Conservation (phyloP, 352 stramenopile genomes). For the Plasmopara viticola region DNA sequence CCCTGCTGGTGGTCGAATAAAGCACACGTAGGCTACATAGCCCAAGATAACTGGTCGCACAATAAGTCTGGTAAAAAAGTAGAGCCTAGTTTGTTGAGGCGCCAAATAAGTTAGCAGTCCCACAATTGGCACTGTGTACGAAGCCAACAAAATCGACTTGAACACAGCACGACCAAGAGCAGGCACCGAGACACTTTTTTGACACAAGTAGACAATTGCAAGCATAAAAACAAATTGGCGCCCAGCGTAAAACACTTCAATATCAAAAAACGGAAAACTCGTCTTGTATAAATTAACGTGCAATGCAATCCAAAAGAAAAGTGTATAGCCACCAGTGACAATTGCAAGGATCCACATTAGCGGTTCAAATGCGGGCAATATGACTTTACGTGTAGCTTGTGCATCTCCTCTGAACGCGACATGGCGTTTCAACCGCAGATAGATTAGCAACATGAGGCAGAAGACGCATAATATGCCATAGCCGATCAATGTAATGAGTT, state of each 20-base stretch:
- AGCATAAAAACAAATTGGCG: conserved; percentile 55
- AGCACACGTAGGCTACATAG: conserved; percentile 30
- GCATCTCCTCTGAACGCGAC: conserved; percentile 37
- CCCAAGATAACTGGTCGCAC: conserved; percentile 20
- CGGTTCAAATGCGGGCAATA: conserved; percentile 53
- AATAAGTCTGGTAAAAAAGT: conserved; percentile 17
- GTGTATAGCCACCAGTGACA: conserved; percentile 19
- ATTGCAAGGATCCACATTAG: conserved; percentile 41
- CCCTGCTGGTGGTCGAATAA: conserved; percentile 24
- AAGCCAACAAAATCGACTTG: conserved; percentile 36
- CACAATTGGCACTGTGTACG: conserved; percentile 39
- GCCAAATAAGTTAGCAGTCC: conserved; percentile 17
- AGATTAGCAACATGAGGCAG: conserved; percentile 30
- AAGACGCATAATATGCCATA: conserved; percentile 33
- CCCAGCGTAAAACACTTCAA: conserved; percentile 35
- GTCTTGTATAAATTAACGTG: conserved; percentile 24
- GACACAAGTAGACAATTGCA: conserved; percentile 41
- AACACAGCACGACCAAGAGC: conserved; percentile 34
- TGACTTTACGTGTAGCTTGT: conserved; percentile 37
- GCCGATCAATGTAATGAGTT: conserved; percentile 29
- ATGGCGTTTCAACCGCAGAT: conserved; percentile 37
- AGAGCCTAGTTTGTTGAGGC: conserved; percentile 10
- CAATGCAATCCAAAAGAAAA: conserved; percentile 36
- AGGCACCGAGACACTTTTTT: conserved; percentile 59
- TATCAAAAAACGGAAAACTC: conserved; percentile 23